Evolutionary conservation across 2,329 filamentous ascomycete species (phyloP).

Genomic region (Metarhizium anisopliae): DNA sequence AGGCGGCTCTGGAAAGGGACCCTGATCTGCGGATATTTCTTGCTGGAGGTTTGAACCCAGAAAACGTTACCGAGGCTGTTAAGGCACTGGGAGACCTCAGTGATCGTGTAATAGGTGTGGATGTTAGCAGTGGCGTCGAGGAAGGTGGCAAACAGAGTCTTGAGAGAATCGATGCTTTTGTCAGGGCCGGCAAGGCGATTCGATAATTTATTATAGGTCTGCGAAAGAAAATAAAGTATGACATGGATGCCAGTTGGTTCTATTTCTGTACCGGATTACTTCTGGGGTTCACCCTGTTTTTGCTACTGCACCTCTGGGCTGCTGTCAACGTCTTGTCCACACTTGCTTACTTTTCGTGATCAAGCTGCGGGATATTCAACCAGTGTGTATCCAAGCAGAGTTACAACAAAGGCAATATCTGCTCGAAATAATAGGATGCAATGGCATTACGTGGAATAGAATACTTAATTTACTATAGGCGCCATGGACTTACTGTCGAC

Average conservation of each 20-base stretch:
- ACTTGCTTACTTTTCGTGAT: too few relatives aligned
- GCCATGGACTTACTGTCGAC: not conserved
- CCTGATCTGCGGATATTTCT: slow-evolving; percentile 65
- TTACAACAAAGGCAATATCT: too few relatives aligned
- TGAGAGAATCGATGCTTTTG: slow-evolving; percentile 71
- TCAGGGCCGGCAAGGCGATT: slow-evolving; percentile 61
- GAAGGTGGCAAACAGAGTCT: slow-evolving; percentile 71
- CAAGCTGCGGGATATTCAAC: too few relatives aligned
- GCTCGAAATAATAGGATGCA: not conserved
- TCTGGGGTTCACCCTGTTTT: too few relatives aligned
- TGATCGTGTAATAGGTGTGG: slow-evolving; percentile 67
- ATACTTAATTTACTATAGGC: not conserved
- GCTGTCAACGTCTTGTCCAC: too few relatives aligned
- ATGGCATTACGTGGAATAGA: not conserved
- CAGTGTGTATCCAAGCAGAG: too few relatives aligned
- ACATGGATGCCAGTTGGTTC: not conserved
- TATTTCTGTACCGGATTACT: too few relatives aligned
- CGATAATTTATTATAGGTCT: slow-evolving; percentile 26
- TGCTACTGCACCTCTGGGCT: too few relatives aligned
- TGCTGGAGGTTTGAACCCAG: slow-evolving; percentile 74
- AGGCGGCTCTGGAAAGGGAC: slow-evolving; percentile 56
- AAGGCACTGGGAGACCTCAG: slow-evolving; percentile 50
- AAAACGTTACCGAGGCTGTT: slow-evolving; percentile 65
- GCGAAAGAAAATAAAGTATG: not conserved
- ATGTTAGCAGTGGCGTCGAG: slow-evolving; percentile 93